Evolutionary conservation across 176 grass and related monocot species (phyloP), one percentile per base, ranked within the genome.

Genomic region (Zea luxurians): DNA sequence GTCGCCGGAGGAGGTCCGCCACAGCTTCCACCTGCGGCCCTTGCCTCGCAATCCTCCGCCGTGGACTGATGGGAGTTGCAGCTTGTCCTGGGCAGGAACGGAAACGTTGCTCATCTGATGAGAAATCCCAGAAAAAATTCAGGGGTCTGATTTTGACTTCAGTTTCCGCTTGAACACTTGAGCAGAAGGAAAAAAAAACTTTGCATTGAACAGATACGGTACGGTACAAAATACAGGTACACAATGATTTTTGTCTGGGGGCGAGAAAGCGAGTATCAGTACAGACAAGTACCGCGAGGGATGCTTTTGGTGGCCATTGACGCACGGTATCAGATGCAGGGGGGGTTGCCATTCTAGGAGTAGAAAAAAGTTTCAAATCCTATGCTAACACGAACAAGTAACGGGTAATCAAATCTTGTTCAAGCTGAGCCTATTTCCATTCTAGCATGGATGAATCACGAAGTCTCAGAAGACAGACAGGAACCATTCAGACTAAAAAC

Each of bases 11-110:
- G 90, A 83, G 74, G 63, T 91, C 86, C 86, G 90, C 92, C 96
- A 95, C 34, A 92, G 85, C 83, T 87, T 99, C 96, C 96, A 99
- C 71, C 93, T 99, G 46, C 88, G 71, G 50, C 75, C 78, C 79
- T 90, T 93, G 9, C 83, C 83, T 7, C 63, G 64, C 37, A 60
- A 17, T 2, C 46, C 82, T 76, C 84, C 84, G 44, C 84, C 84
- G 44, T 73, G 12, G 15, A 64, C 43, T 0, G 77, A 77, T 7
- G 81, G 72, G 10, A 85, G 3, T 2, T 50, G 82, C 58, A 77
- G 47, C 72, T 91, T 91, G 6, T 48, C 85, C 89, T 91, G 36
- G 57, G 3, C 5, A 64, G 11, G 55, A 44, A 7, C 1, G 2
- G 37, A 13, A 59, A 82, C 20, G 1, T 70, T 50, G 42, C n/a